These are phyloP conservation scores for Phytopythium cucurbitacearum DNA, from an alignment of 352 stramenopile genomes.

Conservation along the genomic window DNA sequence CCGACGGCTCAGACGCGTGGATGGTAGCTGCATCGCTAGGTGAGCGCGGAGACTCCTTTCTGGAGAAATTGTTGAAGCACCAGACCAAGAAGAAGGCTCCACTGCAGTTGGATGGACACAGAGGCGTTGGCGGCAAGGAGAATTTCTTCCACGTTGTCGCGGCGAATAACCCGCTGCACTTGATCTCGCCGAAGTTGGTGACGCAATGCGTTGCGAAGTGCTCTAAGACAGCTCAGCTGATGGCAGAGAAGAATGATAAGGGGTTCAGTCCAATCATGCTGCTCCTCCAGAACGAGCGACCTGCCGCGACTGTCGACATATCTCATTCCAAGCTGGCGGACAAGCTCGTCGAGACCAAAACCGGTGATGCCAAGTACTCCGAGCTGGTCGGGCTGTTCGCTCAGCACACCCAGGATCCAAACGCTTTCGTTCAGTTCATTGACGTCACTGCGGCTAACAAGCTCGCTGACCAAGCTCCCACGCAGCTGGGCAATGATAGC, in stretches of 20 bases:
- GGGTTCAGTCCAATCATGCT: slow-evolving; percentile 51
- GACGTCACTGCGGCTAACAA: slow-evolving; percentile 13
- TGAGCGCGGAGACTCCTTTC: slow-evolving; percentile 29
- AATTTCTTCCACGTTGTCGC: slow-evolving; percentile 72
- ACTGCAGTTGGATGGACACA: slow-evolving; percentile 23
- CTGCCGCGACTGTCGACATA: slow-evolving; percentile 11
- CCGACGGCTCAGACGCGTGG: slow-evolving; percentile 54
- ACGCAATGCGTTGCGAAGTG: slow-evolving; percentile 29
- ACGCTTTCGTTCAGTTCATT: slow-evolving; percentile 34
- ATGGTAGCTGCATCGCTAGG: slow-evolving; percentile 41
- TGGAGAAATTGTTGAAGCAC: slow-evolving; percentile 46
- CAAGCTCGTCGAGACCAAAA: slow-evolving; percentile 25
- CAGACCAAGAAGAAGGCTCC: slow-evolving; percentile 27
- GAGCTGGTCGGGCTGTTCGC: slow-evolving; percentile 49
- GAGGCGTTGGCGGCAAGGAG: slow-evolving; percentile 13
- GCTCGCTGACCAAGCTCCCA: background rate
- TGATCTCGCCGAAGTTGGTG: slow-evolving; percentile 29
- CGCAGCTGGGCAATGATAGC: slow-evolving; percentile 1
- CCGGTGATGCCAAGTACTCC: slow-evolving; percentile 35
- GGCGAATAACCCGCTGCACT: slow-evolving; percentile 9
- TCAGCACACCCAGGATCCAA: slow-evolving; percentile 25
- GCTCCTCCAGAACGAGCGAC: slow-evolving; percentile 33
- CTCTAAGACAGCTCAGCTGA: slow-evolving; percentile 19
- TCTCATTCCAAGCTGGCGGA: slow-evolving; percentile 7
- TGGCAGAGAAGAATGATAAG: slow-evolving; percentile 41